Evolutionary conservation across 805 yeast species (phyloP), one percentile per base, ranked within the genome.

Genomic region (Isabelozyma rhagii): DNA sequence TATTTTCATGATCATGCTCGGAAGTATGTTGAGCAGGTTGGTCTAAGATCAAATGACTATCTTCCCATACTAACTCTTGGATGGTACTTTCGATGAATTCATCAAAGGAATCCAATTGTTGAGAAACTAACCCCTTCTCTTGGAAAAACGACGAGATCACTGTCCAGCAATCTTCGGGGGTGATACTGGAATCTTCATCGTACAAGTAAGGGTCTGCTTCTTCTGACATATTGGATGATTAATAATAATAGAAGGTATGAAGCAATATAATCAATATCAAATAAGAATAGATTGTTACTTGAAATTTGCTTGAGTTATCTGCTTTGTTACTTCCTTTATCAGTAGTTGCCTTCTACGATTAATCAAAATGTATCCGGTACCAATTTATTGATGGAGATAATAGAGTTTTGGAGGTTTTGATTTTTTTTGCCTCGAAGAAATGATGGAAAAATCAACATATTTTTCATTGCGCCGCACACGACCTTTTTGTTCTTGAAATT

Each of bases 131-230:
- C 52, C 99, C 99, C 66, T 92, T 93, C 64, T 92, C 96, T 72
- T 87, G 90, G 79, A 94, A 94, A 71, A 94, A 94, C 14, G 98
- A 83, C 28, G 97, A 87, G 58, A 94, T 94, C 54, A 94, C 98
- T 31, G 96, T 86, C 99, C 99, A 94, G 72, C 99, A 94, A 78
- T 94, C 99, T 75, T 94, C 99, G 28, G 97, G 89, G 31, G 98
- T 91, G 73, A 94, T 89, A 55, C 66, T 62, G 63, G 85, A 81
- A 54, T 81, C 89, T 55, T 79, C 85, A 58, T 86, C 92, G 66
- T 84, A 84, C 49, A 81, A 83, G 68, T 89, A 87, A 46, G 85
- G 87, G 68, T 87, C 92, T 47, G 69, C 75, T 41, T 44, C 47
- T 31, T 31, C 36, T 8, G 36, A 31, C 36, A 31, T 31, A 13